Conservation (phyloP, 2,329 filamentous ascomycete genomes). For the Bipolaris bicolor region DNA sequence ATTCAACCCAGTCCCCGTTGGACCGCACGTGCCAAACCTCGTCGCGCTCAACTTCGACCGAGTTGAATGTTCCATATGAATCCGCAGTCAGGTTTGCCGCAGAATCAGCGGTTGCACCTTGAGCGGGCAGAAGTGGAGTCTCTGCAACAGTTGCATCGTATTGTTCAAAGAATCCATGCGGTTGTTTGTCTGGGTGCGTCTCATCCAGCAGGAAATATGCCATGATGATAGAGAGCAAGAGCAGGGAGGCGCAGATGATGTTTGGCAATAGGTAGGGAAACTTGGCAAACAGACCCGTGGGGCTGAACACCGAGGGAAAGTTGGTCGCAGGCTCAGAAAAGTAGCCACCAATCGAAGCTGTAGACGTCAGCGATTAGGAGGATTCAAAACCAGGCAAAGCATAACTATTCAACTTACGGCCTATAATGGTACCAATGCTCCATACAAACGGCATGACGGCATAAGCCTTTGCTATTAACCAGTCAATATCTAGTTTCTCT, state of each 20-base stretch:
- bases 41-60: conserved; percentile 61
- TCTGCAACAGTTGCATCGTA: conserved; percentile 59
- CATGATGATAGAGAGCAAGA: conserved; percentile 77
- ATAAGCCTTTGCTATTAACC: conserved; percentile 78
- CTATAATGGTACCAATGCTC: conserved; percentile 87
- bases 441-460: conserved; percentile 89
- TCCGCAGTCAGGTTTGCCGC: conserved; percentile 77
- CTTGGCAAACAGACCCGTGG: conserved; percentile 70
- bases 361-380: conserved; percentile 26
- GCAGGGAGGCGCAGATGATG: conserved; percentile 76
- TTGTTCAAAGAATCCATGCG: conserved; percentile 52
- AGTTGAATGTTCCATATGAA: conserved; percentile 76
- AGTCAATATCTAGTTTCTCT: conserved; percentile 60
- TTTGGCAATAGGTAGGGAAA: conserved; percentile 93
- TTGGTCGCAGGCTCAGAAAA: conserved; percentile 79
- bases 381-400: background rate
- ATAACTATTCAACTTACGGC: conserved; percentile 53
- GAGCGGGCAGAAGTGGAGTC: conserved; percentile 76
- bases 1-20: conserved; percentile 53
- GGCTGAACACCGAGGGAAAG: conserved; percentile 74
- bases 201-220: conserved; percentile 85
- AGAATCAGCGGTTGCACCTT: conserved; percentile 74
- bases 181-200: conserved; percentile 84
- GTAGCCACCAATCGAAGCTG: conserved; percentile 79
- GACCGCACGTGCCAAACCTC: conserved; percentile 59